Base-by-base conservation (phyloP, 2,329 filamentous ascomycete genomes). In the Dothideomycetes sp. region DNA sequence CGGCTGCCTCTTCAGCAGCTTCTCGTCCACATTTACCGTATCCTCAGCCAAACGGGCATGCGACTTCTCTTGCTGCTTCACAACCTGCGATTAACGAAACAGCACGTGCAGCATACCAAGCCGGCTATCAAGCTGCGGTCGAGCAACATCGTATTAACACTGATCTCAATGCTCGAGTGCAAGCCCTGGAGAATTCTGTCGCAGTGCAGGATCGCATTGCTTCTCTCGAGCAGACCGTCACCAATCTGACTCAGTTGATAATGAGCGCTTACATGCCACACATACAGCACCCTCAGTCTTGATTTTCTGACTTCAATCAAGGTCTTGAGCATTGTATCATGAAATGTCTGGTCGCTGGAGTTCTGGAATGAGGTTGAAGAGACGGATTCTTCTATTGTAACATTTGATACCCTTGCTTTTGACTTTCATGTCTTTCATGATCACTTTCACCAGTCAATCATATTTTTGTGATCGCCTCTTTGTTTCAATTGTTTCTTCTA, bases 261-360 rank as follows among this genome's bases (percentile, higher is more conserved):
- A 41, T 41, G 37, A 33, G 37, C 13, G 37, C 30, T 15, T 41
- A 41, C 23, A 41, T 41, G 37, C 37, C 37, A 11, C 37, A 41
- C 7, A 19, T 41, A 3, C 37, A 41, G 37, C 37, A 41, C 18
- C n/a, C 37, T 10, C 37, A 41, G n/a, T 20, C 30, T 28, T 41
- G 37, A 41, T 29, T n/a, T n/a, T n/a, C n/a, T n/a, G n/a, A n/a
- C n/a, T n/a, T n/a, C n/a, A n/a, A n/a, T n/a, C n/a, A n/a, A n/a
- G n/a, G n/a, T n/a, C n/a, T n/a, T n/a, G n/a, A n/a, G n/a, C n/a
- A n/a, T n/a, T n/a, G n/a, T n/a, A n/a, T n/a, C n/a, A n/a, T n/a
- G n/a, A n/a, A n/a, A n/a, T n/a, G n/a, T n/a, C n/a, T n/a, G n/a
- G n/a, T n/a, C n/a, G n/a, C n/a, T n/a, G n/a, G n/a, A n/a, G n/a